These are phyloP conservation scores for Odonthalia washingtoniensis DNA, from an alignment of 31 red algal genomes.

Conservation along the genomic window DNA sequence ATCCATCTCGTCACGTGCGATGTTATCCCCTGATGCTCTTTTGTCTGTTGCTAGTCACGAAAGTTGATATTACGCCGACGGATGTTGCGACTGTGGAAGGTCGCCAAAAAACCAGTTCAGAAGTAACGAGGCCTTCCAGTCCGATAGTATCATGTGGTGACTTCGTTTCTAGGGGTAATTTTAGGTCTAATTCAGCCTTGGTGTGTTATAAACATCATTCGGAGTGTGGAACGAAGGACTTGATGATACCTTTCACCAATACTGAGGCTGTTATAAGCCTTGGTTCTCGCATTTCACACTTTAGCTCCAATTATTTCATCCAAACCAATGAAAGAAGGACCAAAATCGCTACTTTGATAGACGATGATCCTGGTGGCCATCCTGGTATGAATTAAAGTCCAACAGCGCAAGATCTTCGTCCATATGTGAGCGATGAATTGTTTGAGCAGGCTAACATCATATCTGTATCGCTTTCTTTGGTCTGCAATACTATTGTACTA, in stretches of 20 bases:
- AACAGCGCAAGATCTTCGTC: conserved; percentile 24
- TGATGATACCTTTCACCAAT: conserved; percentile 49
- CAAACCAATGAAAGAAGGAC: conserved; percentile 20
- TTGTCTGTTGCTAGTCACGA: too few relatives aligned
- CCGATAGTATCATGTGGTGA: conserved; percentile 31
- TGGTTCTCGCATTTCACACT: not conserved
- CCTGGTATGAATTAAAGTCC: conserved; percentile 31
- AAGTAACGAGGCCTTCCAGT: conserved; percentile 37
- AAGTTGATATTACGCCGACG: too few relatives aligned
- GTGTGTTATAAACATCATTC: conserved; percentile 29
- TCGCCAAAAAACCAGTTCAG: conserved; percentile 43
- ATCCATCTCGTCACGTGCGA: too few relatives aligned
- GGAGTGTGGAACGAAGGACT: conserved; percentile 21
- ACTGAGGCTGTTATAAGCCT: conserved; percentile 17
- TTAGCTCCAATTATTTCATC: not conserved
- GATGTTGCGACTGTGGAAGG: not conserved
- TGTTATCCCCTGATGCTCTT: too few relatives aligned
- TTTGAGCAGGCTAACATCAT: too few relatives aligned
- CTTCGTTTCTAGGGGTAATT: conserved; percentile 7
- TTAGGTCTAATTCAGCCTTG: not conserved
- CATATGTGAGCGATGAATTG: too few relatives aligned
- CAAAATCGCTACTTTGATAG: conserved; percentile 30
- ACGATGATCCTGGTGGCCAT: conserved; percentile 29
- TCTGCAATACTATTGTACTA: too few relatives aligned
- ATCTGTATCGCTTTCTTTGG: too few relatives aligned